Evolutionary conservation across 257 asterid species (phyloP).

Genomic region (Solanum dulcamara): DNA sequence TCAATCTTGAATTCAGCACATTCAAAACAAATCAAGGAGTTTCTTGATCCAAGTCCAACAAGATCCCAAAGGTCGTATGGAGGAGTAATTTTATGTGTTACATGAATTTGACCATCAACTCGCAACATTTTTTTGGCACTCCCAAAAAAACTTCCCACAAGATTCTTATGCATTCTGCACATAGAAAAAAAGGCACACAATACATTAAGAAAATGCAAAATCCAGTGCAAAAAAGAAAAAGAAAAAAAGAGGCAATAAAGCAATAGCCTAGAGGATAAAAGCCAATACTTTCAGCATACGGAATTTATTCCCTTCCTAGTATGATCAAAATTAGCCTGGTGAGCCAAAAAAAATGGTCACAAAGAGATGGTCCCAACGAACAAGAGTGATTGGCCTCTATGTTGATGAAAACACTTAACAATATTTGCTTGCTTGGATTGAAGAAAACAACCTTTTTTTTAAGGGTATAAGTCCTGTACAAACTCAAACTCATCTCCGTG

Average conservation of each 20-base stretch:
- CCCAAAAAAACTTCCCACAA: constrained; percentile 29
- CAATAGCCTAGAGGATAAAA: not conserved
- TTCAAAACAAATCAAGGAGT: constrained; percentile 11
- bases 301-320: not conserved
- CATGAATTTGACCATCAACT: constrained; percentile 38
- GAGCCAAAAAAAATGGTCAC: not conserved
- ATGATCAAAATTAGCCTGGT: not conserved
- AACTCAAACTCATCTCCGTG: not conserved
- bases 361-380: not conserved
- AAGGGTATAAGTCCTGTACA: not conserved
- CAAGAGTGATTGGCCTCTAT: not conserved
- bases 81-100: constrained; percentile 30
- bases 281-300: not conserved
- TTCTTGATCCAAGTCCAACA: constrained; percentile 21
- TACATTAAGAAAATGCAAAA: not conserved
- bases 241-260: not conserved
- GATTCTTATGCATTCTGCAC: constrained; percentile 39
- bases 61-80: constrained; percentile 40
- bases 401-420: not conserved
- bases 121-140: constrained; percentile 33
- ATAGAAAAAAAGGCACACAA: not conserved
- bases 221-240: not conserved
- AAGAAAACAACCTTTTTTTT: not conserved
- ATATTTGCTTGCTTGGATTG: not conserved
- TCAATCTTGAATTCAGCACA: constrained; percentile 22